Percentiles rank a stretch among this genome's conserved stretches.
phyloP scores from a whole-genome alignment of 176 grass and related monocot species.

The Musa schizocarpa region DNA sequence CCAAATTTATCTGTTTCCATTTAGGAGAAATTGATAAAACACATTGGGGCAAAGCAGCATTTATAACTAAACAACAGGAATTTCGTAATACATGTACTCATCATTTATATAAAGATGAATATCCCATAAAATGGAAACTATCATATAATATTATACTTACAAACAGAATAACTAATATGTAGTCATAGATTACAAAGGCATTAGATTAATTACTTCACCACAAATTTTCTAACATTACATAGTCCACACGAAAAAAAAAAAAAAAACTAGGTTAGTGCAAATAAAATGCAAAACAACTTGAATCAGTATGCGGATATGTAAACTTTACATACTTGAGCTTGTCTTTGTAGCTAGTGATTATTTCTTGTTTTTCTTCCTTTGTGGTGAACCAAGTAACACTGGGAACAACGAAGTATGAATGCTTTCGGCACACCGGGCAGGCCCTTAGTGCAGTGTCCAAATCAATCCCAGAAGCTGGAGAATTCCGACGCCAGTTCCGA shows the following conservation, averaged over 20 bases:
- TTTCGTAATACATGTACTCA: too few species aligned
- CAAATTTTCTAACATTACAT: too few species aligned
- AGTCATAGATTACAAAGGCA: neutral
- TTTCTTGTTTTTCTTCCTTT: constrained; percentile 72
- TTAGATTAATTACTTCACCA: too few species aligned
- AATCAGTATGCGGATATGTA: neutral
- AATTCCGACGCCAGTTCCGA: constrained; percentile 78
- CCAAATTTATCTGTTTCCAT: too few species aligned
- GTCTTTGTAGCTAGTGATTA: constrained; percentile 64
- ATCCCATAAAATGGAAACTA: too few species aligned
- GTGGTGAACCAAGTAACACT: constrained; percentile 64
- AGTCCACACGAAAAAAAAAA: neutral
- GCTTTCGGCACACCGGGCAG: constrained; percentile 61
- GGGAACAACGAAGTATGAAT: constrained; percentile 71
- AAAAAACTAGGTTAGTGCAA: neutral
- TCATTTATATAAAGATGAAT: too few species aligned
- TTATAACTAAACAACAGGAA: too few species aligned
- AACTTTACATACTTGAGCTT: constrained; percentile 40
- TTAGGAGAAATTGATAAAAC: too few species aligned
- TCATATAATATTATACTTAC: neutral
- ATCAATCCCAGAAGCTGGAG: constrained; percentile 63
- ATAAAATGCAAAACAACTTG: neutral
- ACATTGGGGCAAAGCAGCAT: too few species aligned
- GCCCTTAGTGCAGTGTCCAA: constrained; percentile 64
- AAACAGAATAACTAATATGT: neutral